Evolutionary conservation across 2,329 filamentous ascomycete genomes (phyloP).

Genomic region (Fusarium burgessii): DNA sequence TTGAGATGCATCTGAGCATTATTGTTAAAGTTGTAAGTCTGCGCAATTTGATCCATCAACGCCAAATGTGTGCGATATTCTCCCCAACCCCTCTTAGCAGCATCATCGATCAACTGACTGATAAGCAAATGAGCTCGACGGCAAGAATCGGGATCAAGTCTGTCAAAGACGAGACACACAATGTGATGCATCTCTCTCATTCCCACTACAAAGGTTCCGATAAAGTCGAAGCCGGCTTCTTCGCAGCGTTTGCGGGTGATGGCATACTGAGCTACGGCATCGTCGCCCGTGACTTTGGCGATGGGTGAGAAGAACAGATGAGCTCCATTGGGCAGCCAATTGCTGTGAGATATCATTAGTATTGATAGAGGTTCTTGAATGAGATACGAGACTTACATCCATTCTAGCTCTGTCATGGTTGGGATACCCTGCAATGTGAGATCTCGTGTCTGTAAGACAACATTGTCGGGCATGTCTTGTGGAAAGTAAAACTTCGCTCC

Average conservation of each 20-base stretch:
- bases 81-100: conserved; percentile 29
- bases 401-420: conserved; percentile 33
- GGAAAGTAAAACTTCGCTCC: conserved; percentile 40
- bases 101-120: conserved; percentile 24
- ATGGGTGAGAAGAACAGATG: conserved; percentile 43
- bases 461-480: conserved; percentile 34
- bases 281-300: conserved; percentile 36
- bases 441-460: conserved; percentile 29
- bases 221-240: conserved; percentile 39
- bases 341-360: background rate
- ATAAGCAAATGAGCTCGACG: conserved; percentile 22
- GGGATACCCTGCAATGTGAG: conserved; percentile 36
- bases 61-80: conserved; percentile 38
- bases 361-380: fast-evolving
- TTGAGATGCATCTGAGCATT: conserved; percentile 35
- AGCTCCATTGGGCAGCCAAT: conserved; percentile 39
- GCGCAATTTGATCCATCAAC: conserved; percentile 34
- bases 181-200: conserved; percentile 40
- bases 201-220: conserved; percentile 34
- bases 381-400: conserved; percentile 27
- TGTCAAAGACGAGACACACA: conserved; percentile 34
- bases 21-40: conserved; percentile 34
- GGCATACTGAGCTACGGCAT: conserved; percentile 29
- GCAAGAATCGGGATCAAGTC: conserved; percentile 22
- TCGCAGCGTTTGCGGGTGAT: conserved; percentile 23